phyloP scores from a whole-genome alignment of 2,329 filamentous ascomycete species.

The Diplodia sapinea region DNA sequence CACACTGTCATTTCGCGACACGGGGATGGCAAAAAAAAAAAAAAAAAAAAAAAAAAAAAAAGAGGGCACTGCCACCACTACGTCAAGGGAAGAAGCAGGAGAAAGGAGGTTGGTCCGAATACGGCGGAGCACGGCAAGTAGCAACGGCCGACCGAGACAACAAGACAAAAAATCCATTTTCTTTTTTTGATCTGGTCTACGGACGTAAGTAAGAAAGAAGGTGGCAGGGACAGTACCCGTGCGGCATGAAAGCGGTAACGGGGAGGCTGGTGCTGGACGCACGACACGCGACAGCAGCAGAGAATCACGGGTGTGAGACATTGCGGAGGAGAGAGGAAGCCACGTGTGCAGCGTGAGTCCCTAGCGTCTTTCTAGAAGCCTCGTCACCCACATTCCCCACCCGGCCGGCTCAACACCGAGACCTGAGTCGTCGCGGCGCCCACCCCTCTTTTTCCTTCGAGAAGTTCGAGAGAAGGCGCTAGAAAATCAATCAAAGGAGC shows the following conservation, averaged over 20 bases:
- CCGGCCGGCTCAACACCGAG: background rate
- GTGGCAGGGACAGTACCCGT: background rate
- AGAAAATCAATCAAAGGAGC: slow-evolving; percentile 25
- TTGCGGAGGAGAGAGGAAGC: slow-evolving; percentile 15
- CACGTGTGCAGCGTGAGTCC: slow-evolving; percentile 10
- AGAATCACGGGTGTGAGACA: background rate
- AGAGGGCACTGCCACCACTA: background rate
- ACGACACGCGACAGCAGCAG: background rate
- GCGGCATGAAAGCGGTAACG: background rate
- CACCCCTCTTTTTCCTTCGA: background rate
- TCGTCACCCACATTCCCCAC: slow-evolving; percentile 26
- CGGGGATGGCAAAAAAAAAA: background rate
- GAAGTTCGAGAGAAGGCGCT: slow-evolving; percentile 14
- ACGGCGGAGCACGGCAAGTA: background rate
- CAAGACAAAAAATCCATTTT: background rate
- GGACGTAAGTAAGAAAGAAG: slow-evolving; percentile 13
- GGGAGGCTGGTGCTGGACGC: background rate
- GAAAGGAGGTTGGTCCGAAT: background rate
- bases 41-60: background rate
- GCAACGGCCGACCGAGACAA: too few species aligned
- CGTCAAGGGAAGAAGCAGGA: background rate
- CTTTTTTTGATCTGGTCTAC: background rate
- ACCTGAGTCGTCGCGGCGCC: background rate
- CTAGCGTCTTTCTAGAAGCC: slow-evolving; percentile 16
- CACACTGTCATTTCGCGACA: slow-evolving; percentile 28